Conservation (phyloP, 352 stramenopile species). For the Phytophthora nicotianae region DNA sequence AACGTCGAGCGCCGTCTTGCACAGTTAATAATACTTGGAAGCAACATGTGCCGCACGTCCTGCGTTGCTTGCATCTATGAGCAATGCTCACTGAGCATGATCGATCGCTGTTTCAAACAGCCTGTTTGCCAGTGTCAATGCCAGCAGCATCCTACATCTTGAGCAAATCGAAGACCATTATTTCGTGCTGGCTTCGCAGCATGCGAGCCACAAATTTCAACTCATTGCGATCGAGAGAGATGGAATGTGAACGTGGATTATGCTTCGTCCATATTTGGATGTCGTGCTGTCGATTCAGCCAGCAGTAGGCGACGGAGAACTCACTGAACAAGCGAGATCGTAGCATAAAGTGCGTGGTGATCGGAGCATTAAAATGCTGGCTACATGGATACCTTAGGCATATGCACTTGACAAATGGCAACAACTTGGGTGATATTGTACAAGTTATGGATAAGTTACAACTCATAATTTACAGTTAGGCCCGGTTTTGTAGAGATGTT, state of each 20-base stretch:
- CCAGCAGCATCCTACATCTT: neutral
- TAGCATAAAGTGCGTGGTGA: too few relatives aligned
- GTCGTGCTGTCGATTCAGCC: constrained; percentile 1
- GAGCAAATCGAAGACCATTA: constrained; percentile 18
- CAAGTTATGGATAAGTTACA: too few relatives aligned
- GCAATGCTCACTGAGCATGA: too few relatives aligned
- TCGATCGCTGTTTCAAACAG: constrained; percentile 8
- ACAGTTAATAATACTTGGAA: neutral
- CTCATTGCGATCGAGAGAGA: constrained; percentile 9
- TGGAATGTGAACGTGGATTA: constrained; percentile 14
- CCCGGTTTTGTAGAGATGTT: neutral
- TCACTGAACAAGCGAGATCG: too few relatives aligned
- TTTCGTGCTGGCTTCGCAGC: constrained; percentile 11
- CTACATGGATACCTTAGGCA: neutral
- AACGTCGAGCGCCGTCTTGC: neutral
- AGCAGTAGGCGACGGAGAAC: neutral
- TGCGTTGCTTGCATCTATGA: neutral
- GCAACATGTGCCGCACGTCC: neutral
- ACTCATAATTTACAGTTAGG: too few relatives aligned
- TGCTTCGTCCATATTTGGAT: too few relatives aligned
- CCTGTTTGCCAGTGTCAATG: constrained; percentile 18
- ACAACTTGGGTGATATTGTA: too few relatives aligned
- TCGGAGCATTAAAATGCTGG: neutral
- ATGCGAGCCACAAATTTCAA: constrained; percentile 20
- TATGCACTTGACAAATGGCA: neutral